phyloP scores from a whole-genome alignment of 1,139 yeast genomes.

The Debaryomycetaceae sp. region DNA sequence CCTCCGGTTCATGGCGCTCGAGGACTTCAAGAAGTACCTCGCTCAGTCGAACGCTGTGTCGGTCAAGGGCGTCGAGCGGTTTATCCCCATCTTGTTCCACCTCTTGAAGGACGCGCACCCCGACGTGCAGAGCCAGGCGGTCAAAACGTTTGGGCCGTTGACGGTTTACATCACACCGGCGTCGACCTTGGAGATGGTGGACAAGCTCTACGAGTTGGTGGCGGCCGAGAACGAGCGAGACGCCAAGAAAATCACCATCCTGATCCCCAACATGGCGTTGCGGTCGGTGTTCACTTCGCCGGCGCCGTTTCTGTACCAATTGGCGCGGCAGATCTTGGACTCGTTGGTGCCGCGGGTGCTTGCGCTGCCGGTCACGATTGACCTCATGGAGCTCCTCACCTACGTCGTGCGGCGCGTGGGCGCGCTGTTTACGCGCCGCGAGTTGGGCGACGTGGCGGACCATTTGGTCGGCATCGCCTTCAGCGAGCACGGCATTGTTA shows the following conservation, averaged over 20 bases:
- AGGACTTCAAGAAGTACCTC: constrained; percentile 58
- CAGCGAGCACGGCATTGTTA: constrained; percentile 42
- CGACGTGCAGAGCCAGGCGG: constrained; percentile 78
- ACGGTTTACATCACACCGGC: constrained; percentile 25
- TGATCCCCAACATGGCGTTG: constrained; percentile 68
- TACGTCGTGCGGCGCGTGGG: constrained; percentile 59
- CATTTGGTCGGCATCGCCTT: constrained; percentile 39
- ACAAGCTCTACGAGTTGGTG: constrained; percentile 22
- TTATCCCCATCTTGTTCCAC: constrained; percentile 47
- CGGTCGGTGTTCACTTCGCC: constrained; percentile 48
- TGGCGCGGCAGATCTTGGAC: constrained; percentile 21
- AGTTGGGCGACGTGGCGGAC: constrained; percentile 31
- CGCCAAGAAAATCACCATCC: constrained; percentile 47
- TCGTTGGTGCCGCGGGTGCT: constrained; percentile 18
- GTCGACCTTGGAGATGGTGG: constrained; percentile 21
- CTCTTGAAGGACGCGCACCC: constrained; percentile 62
- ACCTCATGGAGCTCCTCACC: constrained; percentile 58
- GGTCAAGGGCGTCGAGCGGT: constrained; percentile 26
- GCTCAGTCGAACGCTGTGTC: constrained; percentile 19
- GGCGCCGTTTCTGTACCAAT: constrained; percentile 15
- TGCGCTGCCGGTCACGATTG: constrained; percentile 38
- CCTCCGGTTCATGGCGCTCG: constrained; percentile 80
- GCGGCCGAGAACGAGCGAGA: constrained; percentile 19
- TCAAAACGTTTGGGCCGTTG: constrained; percentile 49
- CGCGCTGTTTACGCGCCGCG: constrained; percentile 36